A percentile compares a stretch with the other conserved stretches of the same genome.
Conservation (phyloP, 2,329 filamentous ascomycete genomes). For the Ophiosphaerella narmari region DNA sequence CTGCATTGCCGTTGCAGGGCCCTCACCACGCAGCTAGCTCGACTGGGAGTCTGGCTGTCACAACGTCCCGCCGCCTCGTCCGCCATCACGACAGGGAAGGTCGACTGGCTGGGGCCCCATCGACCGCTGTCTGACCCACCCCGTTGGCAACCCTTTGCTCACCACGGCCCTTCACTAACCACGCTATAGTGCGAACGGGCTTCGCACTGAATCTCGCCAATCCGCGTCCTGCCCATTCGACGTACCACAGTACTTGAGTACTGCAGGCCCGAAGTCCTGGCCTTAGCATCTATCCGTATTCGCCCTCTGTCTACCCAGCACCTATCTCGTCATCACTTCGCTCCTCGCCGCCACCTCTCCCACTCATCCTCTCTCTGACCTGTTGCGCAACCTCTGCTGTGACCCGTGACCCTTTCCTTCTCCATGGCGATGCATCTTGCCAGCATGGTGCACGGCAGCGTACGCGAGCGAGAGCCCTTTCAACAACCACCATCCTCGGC, state of each 20-base stretch:
- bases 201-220: constrained; percentile 44
- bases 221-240: constrained; percentile 12
- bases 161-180: constrained; percentile 33
- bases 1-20: constrained; percentile 49
- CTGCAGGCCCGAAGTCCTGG: constrained; percentile 45
- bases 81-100: constrained; percentile 44
- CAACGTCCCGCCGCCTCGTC: constrained; percentile 46
- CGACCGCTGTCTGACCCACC: constrained; percentile 45
- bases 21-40: constrained; percentile 37
- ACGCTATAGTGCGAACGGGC: constrained; percentile 40
- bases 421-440: constrained; percentile 50
- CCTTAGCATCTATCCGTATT: constrained; percentile 36
- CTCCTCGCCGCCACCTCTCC: constrained; percentile 1
- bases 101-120: constrained; percentile 27
- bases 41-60: constrained; percentile 35
- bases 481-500: constrained; percentile 37
- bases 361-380: constrained; percentile 9
- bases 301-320: constrained; percentile 19
- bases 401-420: constrained; percentile 29
- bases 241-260: constrained; percentile 41
- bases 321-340: constrained; percentile 29
- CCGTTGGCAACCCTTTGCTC: constrained; percentile 44
- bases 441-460: constrained; percentile 51
- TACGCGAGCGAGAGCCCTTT: constrained; percentile 46
- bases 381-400: constrained; percentile 44